These are phyloP conservation scores for Crithidia mellificae DNA, from an alignment of 208 protist genomes.

Conservation along the genomic window DNA sequence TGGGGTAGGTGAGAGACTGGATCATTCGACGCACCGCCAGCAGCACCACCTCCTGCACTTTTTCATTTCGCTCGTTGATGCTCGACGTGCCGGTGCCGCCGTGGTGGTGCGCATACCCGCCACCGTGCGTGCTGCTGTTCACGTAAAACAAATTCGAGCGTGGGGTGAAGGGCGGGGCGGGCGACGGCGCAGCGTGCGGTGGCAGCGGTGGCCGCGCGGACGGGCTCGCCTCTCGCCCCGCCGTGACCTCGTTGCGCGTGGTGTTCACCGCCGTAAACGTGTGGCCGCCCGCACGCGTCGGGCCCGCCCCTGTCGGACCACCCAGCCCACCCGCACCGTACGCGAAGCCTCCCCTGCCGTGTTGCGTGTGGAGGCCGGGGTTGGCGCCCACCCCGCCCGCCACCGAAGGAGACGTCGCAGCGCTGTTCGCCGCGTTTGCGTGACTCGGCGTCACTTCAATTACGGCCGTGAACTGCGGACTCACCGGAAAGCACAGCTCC, in stretches of 20 bases:
- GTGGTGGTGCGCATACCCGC: too few relatives aligned
- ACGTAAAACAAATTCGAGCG: neutral
- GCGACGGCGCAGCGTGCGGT: neutral
- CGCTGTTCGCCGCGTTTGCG: too few relatives aligned
- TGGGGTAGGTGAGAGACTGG: constrained; percentile 67
- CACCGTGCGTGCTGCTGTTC: too few relatives aligned
- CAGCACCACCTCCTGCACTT: constrained; percentile 74
- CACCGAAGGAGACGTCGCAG: too few relatives aligned
- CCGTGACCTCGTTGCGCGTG: constrained; percentile 22
- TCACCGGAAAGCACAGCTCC: constrained; percentile 67
- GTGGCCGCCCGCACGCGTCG: constrained; percentile 3
- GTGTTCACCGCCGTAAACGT: constrained; percentile 31
- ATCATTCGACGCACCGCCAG: constrained; percentile 57
- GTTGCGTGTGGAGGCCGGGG: too few relatives aligned
- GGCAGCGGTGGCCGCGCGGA: constrained; percentile 10
- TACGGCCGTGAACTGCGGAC: constrained; percentile 66
- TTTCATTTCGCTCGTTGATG: constrained; percentile 54
- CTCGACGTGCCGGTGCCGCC: constrained; percentile 15
- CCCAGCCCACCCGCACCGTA: neutral
- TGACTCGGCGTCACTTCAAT: constrained; percentile 42
- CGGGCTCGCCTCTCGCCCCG: constrained; percentile 3
- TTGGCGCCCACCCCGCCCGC: too few relatives aligned
- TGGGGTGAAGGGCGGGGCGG: neutral
- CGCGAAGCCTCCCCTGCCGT: too few relatives aligned
- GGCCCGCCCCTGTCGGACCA: neutral